Evolutionary conservation across 352 stramenopile genomes (phyloP).

Genomic region (Pythium pyrilobum): DNA sequence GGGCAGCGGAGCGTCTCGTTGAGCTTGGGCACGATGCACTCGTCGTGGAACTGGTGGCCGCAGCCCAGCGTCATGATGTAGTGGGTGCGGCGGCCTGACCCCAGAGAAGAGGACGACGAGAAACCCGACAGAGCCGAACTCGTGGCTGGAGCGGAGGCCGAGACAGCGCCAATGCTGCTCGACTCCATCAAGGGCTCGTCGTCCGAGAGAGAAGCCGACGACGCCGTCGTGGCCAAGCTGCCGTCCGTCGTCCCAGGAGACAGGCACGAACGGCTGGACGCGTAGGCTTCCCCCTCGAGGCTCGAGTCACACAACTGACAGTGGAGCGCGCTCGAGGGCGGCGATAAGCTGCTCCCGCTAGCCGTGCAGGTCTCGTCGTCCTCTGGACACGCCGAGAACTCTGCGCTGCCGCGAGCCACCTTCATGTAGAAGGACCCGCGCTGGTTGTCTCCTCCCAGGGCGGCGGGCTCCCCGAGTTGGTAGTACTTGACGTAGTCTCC

Average conservation of each 20-base stretch:
- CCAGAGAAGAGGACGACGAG: not conserved
- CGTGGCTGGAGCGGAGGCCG: conserved; percentile 3
- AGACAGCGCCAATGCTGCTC: not conserved
- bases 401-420: not conserved
- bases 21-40: conserved; percentile 75
- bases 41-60: conserved; percentile 77
- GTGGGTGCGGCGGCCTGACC: conserved; percentile 26
- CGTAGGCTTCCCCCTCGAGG: conserved; percentile 40
- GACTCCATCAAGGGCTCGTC: conserved; percentile 19
- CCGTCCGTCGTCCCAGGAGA: not conserved
- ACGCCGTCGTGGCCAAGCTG: not conserved
- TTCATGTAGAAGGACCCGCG: conserved; percentile 11
- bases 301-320: conserved; percentile 38
- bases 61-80: conserved; percentile 72
- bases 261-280: conserved; percentile 14
- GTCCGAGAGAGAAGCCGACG: conserved; percentile 18
- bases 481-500: conserved; percentile 48
- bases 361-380: conserved; percentile 27
- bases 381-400: conserved; percentile 14
- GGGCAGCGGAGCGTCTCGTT: conserved; percentile 67
- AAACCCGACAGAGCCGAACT: conserved; percentile 14
- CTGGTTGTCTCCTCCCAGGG: conserved; percentile 7
- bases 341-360: conserved; percentile 13
- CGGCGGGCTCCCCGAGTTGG: conserved; percentile 23
- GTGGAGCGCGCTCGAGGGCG: conserved; percentile 9